These are phyloP conservation scores for Amanita rubescens DNA, from an alignment of 768 basidiomycete genomes.

Conservation along the genomic window DNA sequence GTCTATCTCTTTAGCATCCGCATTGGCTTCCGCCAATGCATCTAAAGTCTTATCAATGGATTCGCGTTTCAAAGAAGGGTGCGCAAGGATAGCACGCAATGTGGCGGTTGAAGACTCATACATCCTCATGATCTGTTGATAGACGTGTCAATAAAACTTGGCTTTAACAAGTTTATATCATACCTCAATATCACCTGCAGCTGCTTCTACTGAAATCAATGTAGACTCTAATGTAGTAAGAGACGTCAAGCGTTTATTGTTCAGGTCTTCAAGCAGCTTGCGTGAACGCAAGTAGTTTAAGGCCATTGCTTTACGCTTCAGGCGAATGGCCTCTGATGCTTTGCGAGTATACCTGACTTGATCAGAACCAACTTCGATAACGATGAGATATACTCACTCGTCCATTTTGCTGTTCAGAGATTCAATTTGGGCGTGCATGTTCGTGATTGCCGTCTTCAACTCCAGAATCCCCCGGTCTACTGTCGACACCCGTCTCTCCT, in stretches of 20 bases:
- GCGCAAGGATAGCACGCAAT: constrained; percentile 63
- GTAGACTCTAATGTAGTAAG: constrained; percentile 71
- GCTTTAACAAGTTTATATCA: constrained; percentile 5
- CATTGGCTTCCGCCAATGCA: constrained; percentile 74
- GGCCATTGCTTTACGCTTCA: constrained; percentile 68
- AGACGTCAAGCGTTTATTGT: constrained; percentile 67
- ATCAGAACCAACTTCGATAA: not conserved
- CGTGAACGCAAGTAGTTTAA: constrained; percentile 71
- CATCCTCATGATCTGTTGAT: constrained; percentile 69
- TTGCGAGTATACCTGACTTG: constrained; percentile 53
- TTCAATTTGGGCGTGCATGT: constrained; percentile 63
- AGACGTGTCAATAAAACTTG: not conserved
- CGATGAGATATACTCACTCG: constrained; percentile 42
- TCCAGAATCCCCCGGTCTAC: constrained; percentile 81
- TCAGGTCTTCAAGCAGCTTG: constrained; percentile 73
- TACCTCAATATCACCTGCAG: constrained; percentile 87
- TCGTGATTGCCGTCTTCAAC: constrained; percentile 62
- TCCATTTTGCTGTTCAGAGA: constrained; percentile 64
- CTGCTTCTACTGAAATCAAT: constrained; percentile 74
- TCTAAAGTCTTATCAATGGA: constrained; percentile 84
- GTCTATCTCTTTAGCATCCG: constrained; percentile 78
- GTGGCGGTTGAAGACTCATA: constrained; percentile 83
- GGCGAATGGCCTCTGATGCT: constrained; percentile 55
- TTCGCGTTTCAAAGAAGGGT: constrained; percentile 74
- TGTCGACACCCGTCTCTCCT: constrained; percentile 51